These are phyloP conservation scores for Pseudocercospora pini-densiflorae DNA, from an alignment of 2,329 filamentous ascomycete species.

Conservation along the genomic window DNA sequence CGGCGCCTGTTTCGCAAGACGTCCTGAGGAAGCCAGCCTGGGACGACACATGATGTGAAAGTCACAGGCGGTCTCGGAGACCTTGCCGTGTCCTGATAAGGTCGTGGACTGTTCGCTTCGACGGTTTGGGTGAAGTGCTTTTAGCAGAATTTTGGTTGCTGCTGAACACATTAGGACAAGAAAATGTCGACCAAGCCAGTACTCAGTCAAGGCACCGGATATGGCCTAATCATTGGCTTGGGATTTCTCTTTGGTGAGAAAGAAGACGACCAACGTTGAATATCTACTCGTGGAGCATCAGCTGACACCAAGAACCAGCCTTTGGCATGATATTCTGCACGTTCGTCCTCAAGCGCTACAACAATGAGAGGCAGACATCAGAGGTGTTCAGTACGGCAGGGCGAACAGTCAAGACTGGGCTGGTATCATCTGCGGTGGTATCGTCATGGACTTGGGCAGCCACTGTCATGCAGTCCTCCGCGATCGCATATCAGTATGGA, in stretches of 20 bases:
- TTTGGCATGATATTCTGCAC: constrained; percentile 61
- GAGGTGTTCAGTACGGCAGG: constrained; percentile 91
- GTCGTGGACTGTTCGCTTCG: neutral
- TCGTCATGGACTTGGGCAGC: constrained; percentile 79
- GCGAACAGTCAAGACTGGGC: constrained; percentile 81
- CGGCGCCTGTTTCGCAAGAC: neutral
- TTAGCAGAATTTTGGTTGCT: neutral
- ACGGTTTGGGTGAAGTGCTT: neutral
- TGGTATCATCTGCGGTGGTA: constrained; percentile 83
- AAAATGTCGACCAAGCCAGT: constrained; percentile 5
- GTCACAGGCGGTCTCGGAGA: neutral
- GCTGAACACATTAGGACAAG: neutral
- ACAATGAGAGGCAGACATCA: constrained; percentile 72
- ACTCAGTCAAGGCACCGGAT: constrained; percentile 56
- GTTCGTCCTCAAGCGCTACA: constrained; percentile 50
- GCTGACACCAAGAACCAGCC: constrained; percentile 42
- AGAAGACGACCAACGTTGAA: neutral
- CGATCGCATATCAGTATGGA: constrained; percentile 54
- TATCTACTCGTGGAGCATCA: no score
- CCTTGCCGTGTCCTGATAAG: neutral
- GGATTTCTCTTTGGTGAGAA: constrained; percentile 45
- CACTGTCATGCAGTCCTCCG: constrained; percentile 40
- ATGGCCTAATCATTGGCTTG: constrained; percentile 75
- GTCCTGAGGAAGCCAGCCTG: no score
- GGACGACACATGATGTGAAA: neutral